Evolutionary conservation across 208 protist species (phyloP), one percentile per base, ranked within the genome.

Genomic region (Borovskyia barvae): DNA sequence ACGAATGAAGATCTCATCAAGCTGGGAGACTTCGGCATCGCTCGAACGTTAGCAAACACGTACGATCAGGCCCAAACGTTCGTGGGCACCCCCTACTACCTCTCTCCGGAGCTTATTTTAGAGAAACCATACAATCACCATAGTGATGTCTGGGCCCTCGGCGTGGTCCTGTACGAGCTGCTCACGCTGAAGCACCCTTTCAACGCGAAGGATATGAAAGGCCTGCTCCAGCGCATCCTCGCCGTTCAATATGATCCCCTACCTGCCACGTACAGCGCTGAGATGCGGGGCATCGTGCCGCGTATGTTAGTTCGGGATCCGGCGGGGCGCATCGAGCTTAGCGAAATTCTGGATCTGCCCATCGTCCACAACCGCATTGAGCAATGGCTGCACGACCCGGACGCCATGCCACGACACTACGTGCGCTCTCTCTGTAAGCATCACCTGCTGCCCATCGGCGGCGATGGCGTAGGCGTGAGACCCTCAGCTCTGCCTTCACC

Each of bases 11-110:
- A 85, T 35, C 56, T 96, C 17, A 71, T 97, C 35, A 98, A 98
- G 58, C 48, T 98, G 5, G 94, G 94, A 19, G 94, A 98, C 73
- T 98, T 97, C 82, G 94, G 94, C n/a, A 97, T 98, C 51, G 77
- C 92, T 1, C 73, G 88, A 9, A 91, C 90, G 15, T 78, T 98
- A 51, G 84, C 72, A 46, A 87, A 75, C 55, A 92, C 85, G 15
- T 96, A 93, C 64, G 94, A 98, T 63, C 87, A 95, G 47, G 94
- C 94, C 1, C 86, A 92, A 52, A 98, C 94, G 5, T 95, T 97
- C 64, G 93, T 98, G 1, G 94, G 94, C 49, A 97, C 94, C 2
- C 94, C 94, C 20, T 97, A 97, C 69, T 97, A 97, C 62, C 72
- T 97, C 1, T 95, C 87, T 0, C 94, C 94, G 0, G 92, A 97